Conservation (phyloP, 2,329 filamentous ascomycete species). For the Colletotrichum tabaci region DNA sequence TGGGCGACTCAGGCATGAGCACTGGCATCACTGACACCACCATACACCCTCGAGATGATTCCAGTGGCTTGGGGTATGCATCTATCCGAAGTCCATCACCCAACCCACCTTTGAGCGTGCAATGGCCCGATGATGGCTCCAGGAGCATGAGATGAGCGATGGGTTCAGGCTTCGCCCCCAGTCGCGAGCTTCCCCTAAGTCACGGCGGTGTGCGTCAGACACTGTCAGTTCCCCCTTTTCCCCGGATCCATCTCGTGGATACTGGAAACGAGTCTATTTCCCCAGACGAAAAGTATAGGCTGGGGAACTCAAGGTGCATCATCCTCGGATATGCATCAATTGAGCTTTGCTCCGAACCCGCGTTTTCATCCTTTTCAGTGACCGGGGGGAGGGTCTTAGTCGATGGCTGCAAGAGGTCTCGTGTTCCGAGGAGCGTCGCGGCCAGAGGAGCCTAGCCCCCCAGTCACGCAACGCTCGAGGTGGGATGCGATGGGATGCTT, state of each 20-base stretch:
- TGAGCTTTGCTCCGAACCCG: neutral
- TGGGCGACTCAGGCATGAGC: neutral
- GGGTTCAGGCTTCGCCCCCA: slow-evolving; percentile 17
- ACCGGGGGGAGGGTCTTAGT: no score
- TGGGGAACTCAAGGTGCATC: neutral
- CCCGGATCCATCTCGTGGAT: slow-evolving; percentile 18
- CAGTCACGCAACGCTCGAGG: slow-evolving; percentile 13
- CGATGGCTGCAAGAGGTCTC: neutral
- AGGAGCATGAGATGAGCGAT: slow-evolving; percentile 19
- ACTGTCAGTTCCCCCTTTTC: slow-evolving; percentile 13
- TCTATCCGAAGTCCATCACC: neutral
- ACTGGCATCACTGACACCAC: no score
- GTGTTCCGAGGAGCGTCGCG: slow-evolving; percentile 27
- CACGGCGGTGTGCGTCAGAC: slow-evolving; percentile 1
- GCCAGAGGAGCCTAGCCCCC: neutral
- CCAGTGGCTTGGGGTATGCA: slow-evolving; percentile 11
- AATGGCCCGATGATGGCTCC: slow-evolving; percentile 32
- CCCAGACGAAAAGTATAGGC: neutral
- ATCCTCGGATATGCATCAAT: neutral
- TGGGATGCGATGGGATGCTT: slow-evolving; percentile 23
- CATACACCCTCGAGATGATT: slow-evolving; percentile 2
- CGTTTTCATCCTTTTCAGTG: neutral
- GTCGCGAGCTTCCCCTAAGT: slow-evolving; percentile 4
- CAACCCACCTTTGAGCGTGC: neutral
- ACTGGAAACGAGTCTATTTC: no score